phyloP scores from a whole-genome alignment of 1,139 yeast genomes.

The Suzukiozyma palmioleophila region DNA sequence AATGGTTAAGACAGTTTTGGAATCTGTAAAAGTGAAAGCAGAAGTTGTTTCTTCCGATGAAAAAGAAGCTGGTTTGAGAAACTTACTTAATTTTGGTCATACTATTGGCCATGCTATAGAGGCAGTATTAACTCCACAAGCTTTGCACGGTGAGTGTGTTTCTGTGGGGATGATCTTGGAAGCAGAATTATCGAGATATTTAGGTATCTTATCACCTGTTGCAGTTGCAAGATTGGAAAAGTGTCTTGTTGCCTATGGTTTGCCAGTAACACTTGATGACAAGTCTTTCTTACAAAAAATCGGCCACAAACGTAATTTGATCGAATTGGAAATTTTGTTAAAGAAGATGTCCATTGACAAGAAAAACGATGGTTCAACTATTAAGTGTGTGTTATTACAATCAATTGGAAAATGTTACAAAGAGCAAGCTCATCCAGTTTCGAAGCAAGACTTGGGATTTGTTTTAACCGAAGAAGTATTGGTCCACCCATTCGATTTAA shows the following conservation, averaged over 20 bases:
- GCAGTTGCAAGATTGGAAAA: constrained; percentile 89
- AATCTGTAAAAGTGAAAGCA: constrained; percentile 87
- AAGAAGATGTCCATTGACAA: constrained; percentile 93
- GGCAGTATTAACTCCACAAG: constrained; percentile 93
- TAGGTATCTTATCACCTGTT: constrained; percentile 85
- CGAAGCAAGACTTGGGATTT: constrained; percentile 75
- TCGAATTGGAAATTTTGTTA: constrained; percentile 69
- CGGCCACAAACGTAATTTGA: constrained; percentile 53
- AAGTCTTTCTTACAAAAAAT: constrained; percentile 60
- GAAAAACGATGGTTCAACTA: constrained; percentile 89
- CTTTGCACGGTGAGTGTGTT: constrained; percentile 97
- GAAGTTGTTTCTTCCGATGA: constrained; percentile 93
- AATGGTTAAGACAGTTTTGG: constrained; percentile 73
- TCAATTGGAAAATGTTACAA: constrained; percentile 87
- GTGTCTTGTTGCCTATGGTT: constrained; percentile 77
- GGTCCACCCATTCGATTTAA: constrained; percentile 51
- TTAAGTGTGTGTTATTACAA: constrained; percentile 80
- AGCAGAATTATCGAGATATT: constrained; percentile 88
- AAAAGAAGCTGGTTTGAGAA: constrained; percentile 91
- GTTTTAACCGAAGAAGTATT: constrained; percentile 79
- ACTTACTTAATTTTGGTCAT: constrained; percentile 91
- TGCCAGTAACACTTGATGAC: constrained; percentile 79
- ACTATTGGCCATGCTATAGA: constrained; percentile 98
- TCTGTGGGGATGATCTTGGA: constrained; percentile 91
- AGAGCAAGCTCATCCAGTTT: constrained; percentile 78